These are phyloP conservation scores for Fusarium sororula DNA, from an alignment of 2,329 filamentous ascomycete genomes.

Conservation along the genomic window DNA sequence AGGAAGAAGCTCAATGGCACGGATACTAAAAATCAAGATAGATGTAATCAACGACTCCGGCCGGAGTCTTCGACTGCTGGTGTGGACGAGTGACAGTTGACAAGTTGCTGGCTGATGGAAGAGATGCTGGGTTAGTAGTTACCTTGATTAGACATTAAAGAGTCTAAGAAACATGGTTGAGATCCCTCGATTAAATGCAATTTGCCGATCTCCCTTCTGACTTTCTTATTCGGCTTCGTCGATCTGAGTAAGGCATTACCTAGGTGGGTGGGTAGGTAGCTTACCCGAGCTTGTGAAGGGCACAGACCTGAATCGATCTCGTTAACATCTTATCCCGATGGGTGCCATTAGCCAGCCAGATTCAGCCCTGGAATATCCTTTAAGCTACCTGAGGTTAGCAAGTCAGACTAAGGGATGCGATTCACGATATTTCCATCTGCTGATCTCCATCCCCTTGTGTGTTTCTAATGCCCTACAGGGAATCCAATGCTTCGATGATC, in stretches of 20 bases:
- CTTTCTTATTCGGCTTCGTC: background rate
- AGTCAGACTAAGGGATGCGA: background rate
- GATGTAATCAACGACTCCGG: background rate
- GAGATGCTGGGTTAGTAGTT: background rate
- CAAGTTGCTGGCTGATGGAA: background rate
- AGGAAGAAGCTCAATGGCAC: background rate
- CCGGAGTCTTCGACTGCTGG: background rate
- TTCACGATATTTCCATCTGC: background rate
- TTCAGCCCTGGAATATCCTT: background rate
- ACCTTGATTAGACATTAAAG: slow-evolving; percentile 7
- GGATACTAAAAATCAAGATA: background rate
- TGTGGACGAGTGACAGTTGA: background rate
- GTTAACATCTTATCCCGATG: background rate
- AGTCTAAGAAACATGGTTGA: background rate
- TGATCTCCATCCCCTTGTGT: background rate
- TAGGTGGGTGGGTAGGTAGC: background rate
- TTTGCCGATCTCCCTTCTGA: background rate
- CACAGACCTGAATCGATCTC: slow-evolving; percentile 1
- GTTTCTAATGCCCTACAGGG: background rate
- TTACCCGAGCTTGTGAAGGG: background rate
- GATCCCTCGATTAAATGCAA: background rate
- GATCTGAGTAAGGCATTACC: background rate
- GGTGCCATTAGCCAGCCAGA: background rate
- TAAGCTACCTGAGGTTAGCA: background rate
- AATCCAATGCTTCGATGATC: slow-evolving; percentile 4